phyloP scores from a whole-genome alignment of 768 basidiomycete genomes.

The Mycena crocata region DNA sequence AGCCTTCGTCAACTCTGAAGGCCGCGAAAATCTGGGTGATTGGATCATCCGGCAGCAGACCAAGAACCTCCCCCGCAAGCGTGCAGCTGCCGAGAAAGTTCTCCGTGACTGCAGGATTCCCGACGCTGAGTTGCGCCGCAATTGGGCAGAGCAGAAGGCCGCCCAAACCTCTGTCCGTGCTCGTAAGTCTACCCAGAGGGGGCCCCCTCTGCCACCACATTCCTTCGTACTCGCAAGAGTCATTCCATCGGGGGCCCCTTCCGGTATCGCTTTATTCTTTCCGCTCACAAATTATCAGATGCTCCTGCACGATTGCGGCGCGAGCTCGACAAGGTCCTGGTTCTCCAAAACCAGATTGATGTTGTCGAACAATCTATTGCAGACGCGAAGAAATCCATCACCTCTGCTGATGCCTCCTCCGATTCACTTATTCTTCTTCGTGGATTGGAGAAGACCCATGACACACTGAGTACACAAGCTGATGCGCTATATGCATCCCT shows the following conservation, averaged over 20 bases:
- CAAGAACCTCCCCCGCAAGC: no score
- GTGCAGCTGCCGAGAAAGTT: no score
- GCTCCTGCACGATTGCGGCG: conserved; percentile 45
- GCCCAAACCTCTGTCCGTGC: no score
- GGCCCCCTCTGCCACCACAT: no score
- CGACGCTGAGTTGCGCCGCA: no score
- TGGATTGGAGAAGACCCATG: conserved; percentile 36
- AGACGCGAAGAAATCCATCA: conserved; percentile 29
- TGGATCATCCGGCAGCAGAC: no score
- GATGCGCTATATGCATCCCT: conserved; percentile 49
- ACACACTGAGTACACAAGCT: conserved; percentile 36
- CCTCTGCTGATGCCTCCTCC: conserved; percentile 16
- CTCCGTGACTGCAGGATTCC: no score
- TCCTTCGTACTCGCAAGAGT: no score
- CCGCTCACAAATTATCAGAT: no score
- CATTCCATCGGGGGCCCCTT: no score
- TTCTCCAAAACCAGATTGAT: conserved; percentile 44
- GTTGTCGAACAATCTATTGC: conserved; percentile 39
- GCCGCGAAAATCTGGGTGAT: conserved; percentile 43
- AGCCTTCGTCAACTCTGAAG: conserved; percentile 38
- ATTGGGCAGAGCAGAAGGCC: no score
- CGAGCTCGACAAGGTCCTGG: conserved; percentile 46
- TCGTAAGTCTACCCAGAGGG: conserved; percentile 44
- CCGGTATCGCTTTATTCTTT: no score
- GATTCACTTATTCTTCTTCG: conserved; percentile 30